Base-by-base conservation (phyloP, 805 yeast species). In the Saccharomycopsis fermentans region DNA sequence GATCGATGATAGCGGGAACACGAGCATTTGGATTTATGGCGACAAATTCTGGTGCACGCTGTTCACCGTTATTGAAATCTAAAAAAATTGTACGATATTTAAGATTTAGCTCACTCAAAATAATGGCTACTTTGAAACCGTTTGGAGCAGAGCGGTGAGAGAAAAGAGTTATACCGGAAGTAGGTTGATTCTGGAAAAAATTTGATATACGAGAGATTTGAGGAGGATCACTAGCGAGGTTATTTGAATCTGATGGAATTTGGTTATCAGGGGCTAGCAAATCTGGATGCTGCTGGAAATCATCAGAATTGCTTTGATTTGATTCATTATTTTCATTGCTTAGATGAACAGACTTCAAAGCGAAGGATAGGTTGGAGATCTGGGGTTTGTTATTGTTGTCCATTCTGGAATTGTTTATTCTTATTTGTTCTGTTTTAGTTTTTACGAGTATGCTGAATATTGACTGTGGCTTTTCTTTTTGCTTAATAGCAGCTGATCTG, bases 11-110 rank as follows among this genome's bases (percentile, higher is more conserved):
- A 1, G 97, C 96, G 3, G 98, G 98, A 6, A 91, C 96, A 62
- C 98, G 77, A 2, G 97, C 97, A 70, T 92, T 92, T 29, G 98
- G 98, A 70, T 91, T 92, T 62, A 91, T 84, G n/a, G 90, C 79
- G 19, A 91, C 90, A 66, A 91, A 91, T 70, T 90, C 95, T 0
- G 97, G 97, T 1, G 96, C 88, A 62, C 96, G 75, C 70, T 91
- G 97, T 71, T 91, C 97, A 59, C 96, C 95, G 62, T 78, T 78
- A 69, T 86, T 86, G 71, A 91, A 90, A 72, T 91, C 97, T 58
- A 91, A 75, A 65, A 88, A 86, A 58, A 90, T 82, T 1, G 97
- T 90, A 65, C 83, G 82, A 73, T 86, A 92, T 36, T 81, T 81
- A 67, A 86, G 79, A 59, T 86, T 86, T 65, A 92, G 79, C 71